Evolutionary conservation across 768 basidiomycete genomes (phyloP), one percentile per base, ranked within the genome.

Genomic region (Terana coerulea): DNA sequence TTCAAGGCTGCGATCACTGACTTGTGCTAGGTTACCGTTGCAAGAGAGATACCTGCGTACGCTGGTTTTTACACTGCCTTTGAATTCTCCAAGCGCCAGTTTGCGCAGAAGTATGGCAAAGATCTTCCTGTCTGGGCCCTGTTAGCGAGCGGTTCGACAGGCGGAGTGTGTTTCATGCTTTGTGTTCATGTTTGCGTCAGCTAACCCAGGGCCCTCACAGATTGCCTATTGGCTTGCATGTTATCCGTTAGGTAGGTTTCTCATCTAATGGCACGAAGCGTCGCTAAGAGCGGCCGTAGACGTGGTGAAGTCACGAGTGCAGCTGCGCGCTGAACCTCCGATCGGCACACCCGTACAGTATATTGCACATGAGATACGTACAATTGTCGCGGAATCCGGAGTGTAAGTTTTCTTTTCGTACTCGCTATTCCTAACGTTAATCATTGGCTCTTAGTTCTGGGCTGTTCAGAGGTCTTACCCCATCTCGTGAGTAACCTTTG

Each of bases 21-120:
- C n/a, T n/a, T 33, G 24, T 43, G 21, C 4, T 60, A 95, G 93
- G 77, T 93, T 11, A 98, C 97, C 0, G 81, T 98, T 17, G 83
- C 84, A 0, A 77, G 95, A 58, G 97, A 99, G 68, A 93, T 98
- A 30, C 97, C 97, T 2, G 95, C 94, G 8, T 98, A 98, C 64
- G 94, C 95, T 28, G 93, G 89, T 83, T 88, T 58, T 53, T 15
- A 28, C 19, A 59, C 64, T 83, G 93, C 86, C 0, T 99, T 91
- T 65, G 97, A 98, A 69, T 92, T 82, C 55, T 83, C 88, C 11
- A 97, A 94, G 69, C 83, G 94, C 3, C 70, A 76, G 52, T 91
- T 97, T 58, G 67, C 73, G 52, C 67, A 77, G 36, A 69, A 60
- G 47, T 88, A 88, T 58, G 88, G 87, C 2, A 59, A 75, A 6